Base-by-base conservation (phyloP, 192 early-diverging fungal genomes). In the Podila horticola region DNA sequence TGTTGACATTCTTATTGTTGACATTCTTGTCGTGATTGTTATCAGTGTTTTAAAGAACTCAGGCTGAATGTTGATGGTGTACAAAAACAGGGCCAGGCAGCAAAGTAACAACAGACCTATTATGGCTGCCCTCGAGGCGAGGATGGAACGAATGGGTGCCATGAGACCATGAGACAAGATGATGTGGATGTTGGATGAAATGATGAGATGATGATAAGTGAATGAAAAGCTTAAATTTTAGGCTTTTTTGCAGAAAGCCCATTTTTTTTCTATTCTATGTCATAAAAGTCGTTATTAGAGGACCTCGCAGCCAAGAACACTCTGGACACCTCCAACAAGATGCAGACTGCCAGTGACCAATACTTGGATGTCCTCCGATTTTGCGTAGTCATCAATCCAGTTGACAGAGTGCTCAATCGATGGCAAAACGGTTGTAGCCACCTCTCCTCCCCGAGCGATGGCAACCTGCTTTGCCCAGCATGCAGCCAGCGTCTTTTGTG, bases 311-410 rank as follows among this genome's bases (percentile, higher is more conserved):
- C 89, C 87, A 22, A 94, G 79, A n/a, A 91, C 90, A 38, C 87
- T 92, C 71, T 98, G 84, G 8, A 93, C 87, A 22, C 92, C 94
- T 33, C 98, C 98, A 26, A 98, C 91, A 67, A 99, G 77, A 72
- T 97, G 94, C 72, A 99, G 79, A 70, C 96, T 97, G 12, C 98
- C 98, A 5, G 97, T 97, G 30, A 93, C 93, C 33, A 99, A 85
- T 2, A 97, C 93, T 51, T 93, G 88, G 19, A 87, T 52, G 12
- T 71, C 62, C 48, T 72, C 58, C 19, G 28, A 58, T 52, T 71
- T 55, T 11, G 73, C 83, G 64, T 71, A 69, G 48, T 79, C 70
- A 26, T 66, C 67, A 58, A 91, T 82, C 79, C 88, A 87, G 8
- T 84, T 87, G 11, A 94, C 86, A 3, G 94, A 93, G 26, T 88